Base-by-base conservation (phyloP, 768 basidiomycete species). In the Russula dissimulans region DNA sequence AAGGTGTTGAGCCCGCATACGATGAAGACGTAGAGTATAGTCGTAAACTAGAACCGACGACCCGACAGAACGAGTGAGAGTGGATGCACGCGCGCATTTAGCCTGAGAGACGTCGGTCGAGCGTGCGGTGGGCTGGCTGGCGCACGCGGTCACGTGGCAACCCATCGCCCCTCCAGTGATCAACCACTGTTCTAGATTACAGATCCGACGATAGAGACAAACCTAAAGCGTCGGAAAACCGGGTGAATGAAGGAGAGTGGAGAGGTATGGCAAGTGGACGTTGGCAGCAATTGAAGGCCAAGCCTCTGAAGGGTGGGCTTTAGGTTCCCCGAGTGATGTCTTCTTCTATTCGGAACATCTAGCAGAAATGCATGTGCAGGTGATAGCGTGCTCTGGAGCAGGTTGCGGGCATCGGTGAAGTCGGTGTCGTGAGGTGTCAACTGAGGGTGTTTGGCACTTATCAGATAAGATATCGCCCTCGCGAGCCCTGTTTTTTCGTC, bases 281-380 rank as follows among this genome's bases (percentile, higher is more conserved):
- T 26, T 26, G 22, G 22, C 22, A 26, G 22, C 22, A 26, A 26
- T 26, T 26, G 65, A 42, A 66, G 57, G 12, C 65, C 65, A n/a
- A 66, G 65, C 22, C 57, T 60, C 52, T 56, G 56, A 39, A 66
- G 29, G 14, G 56, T 43, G 22, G 22, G 22, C 2, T 36, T 66
- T 66, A 26, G 64, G 43, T 44, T 60, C 63, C 2, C 64, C 65
- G 22, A 59, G 57, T 34, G 64, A 66, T 63, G 64, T 66, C 26
- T 18, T 65, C 18, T 36, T 44, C 34, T 3, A 49, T 32, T 22
- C 9, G 26, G 0, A 9, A 29, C 1, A 44, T 41, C 18, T 45
- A 7, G 32, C 22, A 52, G 36, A 44, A 42, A 26, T 26, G 22
- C 22, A 26, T 1, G 22, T 26, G 22, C 22, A 52, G 48, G 45